Base-by-base conservation (phyloP, 331 rosid species). In the Dryas integrifolia region DNA sequence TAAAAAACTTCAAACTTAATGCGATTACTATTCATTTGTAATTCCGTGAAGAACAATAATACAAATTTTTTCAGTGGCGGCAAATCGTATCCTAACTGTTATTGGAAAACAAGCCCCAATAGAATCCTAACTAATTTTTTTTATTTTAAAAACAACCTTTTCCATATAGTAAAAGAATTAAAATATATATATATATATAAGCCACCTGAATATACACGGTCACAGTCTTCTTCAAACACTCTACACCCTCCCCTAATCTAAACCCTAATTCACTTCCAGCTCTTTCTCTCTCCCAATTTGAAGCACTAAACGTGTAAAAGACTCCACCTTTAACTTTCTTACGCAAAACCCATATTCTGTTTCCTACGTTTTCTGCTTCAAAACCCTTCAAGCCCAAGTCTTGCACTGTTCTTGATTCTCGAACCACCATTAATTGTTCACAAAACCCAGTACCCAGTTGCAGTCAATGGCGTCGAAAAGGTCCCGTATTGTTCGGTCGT, bases 391-490 rank as follows among this genome's bases (percentile, higher is more conserved):
- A 59, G 6, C 14, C 45, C 65, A 24, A 59, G 8, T 35, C 44
- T 59, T 35, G 9, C 47, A 5, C 35, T 59, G 45, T 59, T 35
- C 44, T 59, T 35, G 45, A 38, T 59, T 35, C 44, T 59, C 6
- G 45, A 38, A 6, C 65, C 62, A 57, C 39, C 10, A 9, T 44
- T 44, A 0, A 44, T 24, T 57, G 12, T 57, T 57, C 62, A 3
- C 40, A 57, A 57, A 57, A 24, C 15, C 65, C 65, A 5, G 46
- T 35, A 59, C 10, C 24, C 65, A 38, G 45, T 59, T 59, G 24
- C 62, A 21, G 44, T 13, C n/a, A 41, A 73, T 73, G 77, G 38
- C 64, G 9, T 12, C 64, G 35, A 65, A 74, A 56, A 24, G 65
- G 15, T 65, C 2, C 15, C 70, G 39, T 5, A 2, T 53, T 24